Evolutionary conservation across 345 rosid genomes (phyloP), one percentile per base, ranked within the genome.

Genomic region (Pugionium cornutum): DNA sequence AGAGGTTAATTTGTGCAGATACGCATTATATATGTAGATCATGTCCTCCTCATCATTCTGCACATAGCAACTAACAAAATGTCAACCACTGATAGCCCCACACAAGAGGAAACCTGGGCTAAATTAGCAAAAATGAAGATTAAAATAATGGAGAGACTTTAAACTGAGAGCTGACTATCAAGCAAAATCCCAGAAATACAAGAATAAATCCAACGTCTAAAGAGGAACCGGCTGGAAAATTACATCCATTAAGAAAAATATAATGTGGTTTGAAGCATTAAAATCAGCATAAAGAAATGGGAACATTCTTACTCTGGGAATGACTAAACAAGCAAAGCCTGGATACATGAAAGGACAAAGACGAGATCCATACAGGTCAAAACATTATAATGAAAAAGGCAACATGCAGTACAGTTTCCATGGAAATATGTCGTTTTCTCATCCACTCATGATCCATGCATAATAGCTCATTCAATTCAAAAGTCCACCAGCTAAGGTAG

Each of bases 31-130:
- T 87, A 92, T 81, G 64, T 88, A 92, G 75, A 81, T 50, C 83
- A 92, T 82, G 78, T 92, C 98, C 77, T 92, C 98, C 52, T 92
- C 98, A 64, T 89, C 95, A 53, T 85, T 87, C 90, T 84, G 85
- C 70, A 79, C 45, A 66, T 47, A 52, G 51, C 58, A 78, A 75
- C 62, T 50, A 75, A 69, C 66, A 64, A 72, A 50, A 52, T 42
- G 46, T 49, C 46, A 72, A 36, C 64, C 47, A 36, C 2, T 61
- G 55, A 60, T 29, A 52, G 54, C 44, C 41, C 47, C 44, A 61
- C 7, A 35, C 55, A 30, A 45, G 41, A 29, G 39, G 45, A 6
- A 64, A 9, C 4, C 31, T 7, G 10, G 33, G 53, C 10, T 45
- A 30, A 66, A 11, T 53, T 27, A 32, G 8, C 34, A 58, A 53